Evolutionary conservation across 441 rosid species (phyloP).

Genomic region (Adansonia gregorii): DNA sequence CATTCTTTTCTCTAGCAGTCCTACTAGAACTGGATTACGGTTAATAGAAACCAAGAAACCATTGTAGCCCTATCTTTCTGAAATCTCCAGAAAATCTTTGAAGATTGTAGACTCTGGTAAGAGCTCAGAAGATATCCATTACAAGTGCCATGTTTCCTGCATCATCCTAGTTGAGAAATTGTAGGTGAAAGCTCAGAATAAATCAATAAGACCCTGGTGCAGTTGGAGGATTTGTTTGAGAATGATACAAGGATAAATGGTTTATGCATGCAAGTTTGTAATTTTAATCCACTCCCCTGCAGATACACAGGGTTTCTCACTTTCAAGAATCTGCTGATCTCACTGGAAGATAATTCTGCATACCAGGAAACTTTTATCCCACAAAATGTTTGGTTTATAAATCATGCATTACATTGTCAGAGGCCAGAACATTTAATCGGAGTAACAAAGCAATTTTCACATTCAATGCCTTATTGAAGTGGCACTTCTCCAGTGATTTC

Average conservation of each 20-base stretch:
- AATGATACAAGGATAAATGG: neutral
- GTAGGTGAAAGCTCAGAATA: neutral
- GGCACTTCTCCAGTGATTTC: neutral
- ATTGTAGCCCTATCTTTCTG: neutral
- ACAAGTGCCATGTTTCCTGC: constrained; percentile 2
- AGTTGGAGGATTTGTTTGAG: constrained; percentile 7
- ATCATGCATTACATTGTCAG: neutral
- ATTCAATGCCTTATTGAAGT: constrained; percentile 5
- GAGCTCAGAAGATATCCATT: neutral
- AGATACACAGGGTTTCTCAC: neutral
- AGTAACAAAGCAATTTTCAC: neutral
- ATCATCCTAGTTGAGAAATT: constrained; percentile 7
- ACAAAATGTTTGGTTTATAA: neutral
- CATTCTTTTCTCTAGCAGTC: neutral
- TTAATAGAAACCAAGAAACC: constrained; percentile 12
- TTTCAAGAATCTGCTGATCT: constrained; percentile 9
- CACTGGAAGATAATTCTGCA: neutral
- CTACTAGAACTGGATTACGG: neutral
- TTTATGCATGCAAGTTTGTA: neutral
- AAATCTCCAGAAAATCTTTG: constrained; percentile 6
- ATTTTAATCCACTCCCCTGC: neutral
- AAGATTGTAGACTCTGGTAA: neutral
- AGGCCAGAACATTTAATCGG: neutral
- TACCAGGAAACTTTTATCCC: neutral
- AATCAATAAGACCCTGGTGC: neutral